phyloP scores from a whole-genome alignment of 1,139 yeast genomes.

The Kluyveromyces sp. region DNA sequence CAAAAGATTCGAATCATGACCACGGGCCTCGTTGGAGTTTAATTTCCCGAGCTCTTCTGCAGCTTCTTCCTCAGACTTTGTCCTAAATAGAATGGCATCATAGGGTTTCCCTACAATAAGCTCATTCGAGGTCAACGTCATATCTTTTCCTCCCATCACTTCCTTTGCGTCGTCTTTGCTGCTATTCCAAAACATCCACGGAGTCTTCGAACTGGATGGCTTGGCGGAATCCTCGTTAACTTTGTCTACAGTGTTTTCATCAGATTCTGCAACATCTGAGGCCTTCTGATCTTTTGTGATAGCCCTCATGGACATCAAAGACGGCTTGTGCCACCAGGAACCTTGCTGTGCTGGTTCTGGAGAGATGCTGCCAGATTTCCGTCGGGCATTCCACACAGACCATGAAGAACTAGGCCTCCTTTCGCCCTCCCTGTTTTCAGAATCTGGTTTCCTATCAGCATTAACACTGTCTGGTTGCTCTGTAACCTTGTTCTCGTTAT shows the following conservation, averaged over 20 bases:
- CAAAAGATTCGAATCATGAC: constrained; percentile 24
- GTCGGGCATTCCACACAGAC: constrained; percentile 8
- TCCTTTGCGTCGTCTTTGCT: constrained; percentile 15
- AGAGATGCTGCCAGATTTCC: constrained; percentile 2
- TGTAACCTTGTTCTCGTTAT: not conserved
- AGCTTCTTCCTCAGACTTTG: constrained; percentile 13
- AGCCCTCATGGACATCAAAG: constrained; percentile 19
- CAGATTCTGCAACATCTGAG: not conserved
- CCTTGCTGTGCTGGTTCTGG: not conserved
- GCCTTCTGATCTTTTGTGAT: constrained; percentile 1
- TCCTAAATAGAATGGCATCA: constrained; percentile 20
- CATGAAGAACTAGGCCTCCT: constrained; percentile 8
- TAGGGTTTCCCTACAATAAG: constrained; percentile 18
- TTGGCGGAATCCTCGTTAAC: not conserved
- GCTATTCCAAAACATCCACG: constrained; percentile 29
- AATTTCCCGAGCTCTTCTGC: constrained; percentile 12
- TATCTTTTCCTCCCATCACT: constrained; percentile 6
- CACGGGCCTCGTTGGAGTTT: constrained; percentile 11
- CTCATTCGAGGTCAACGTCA: constrained; percentile 18
- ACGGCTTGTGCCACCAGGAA: constrained; percentile 23
- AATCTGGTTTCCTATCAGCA: not conserved
- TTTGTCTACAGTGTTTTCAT: not conserved
- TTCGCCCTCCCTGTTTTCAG: not conserved
- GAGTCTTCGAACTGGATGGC: not conserved
- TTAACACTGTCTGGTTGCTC: not conserved